Percentiles rank a stretch among this genome's conserved stretches.
Conservation (phyloP, 1,139 yeast species). For the Arxiozyma bovina region DNA sequence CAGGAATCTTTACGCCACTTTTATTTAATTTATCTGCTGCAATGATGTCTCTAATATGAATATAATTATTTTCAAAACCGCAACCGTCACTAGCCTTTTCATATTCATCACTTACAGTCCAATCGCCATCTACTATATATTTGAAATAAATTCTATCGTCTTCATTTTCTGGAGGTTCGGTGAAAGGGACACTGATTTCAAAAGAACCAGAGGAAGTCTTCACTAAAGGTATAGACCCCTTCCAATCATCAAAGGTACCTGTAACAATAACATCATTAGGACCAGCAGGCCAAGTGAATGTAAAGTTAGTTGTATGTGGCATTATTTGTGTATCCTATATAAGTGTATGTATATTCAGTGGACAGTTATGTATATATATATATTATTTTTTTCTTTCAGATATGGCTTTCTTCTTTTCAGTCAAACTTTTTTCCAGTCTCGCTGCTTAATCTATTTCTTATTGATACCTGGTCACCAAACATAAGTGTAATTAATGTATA, state of each 20-base stretch:
- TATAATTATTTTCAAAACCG: constrained; percentile 57
- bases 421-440: too few species aligned
- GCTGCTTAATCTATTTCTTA: too few species aligned
- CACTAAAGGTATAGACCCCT: constrained; percentile 51
- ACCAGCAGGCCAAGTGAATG: constrained; percentile 54
- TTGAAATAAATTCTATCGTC: constrained; percentile 48
- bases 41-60: constrained; percentile 32
- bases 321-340: constrained; percentile 16
- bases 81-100: constrained; percentile 37
- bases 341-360: too few species aligned
- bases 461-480: too few species aligned
- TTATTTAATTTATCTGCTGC: constrained; percentile 11
- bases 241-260: constrained; percentile 74
- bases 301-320: constrained; percentile 19
- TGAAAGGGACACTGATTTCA: constrained; percentile 49
- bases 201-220: constrained; percentile 57
- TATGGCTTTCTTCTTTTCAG: too few species aligned
- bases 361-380: too few species aligned
- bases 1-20: constrained; percentile 42
- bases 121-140: constrained; percentile 68
- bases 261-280: constrained; percentile 68
- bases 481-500: too few species aligned
- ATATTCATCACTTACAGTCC: constrained; percentile 48
- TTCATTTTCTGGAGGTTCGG: constrained; percentile 22
- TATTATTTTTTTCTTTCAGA: too few species aligned